Evolutionary conservation across 306 rosid genomes (phyloP), one percentile per base, ranked within the genome.

Genomic region (Prunus padus): DNA sequence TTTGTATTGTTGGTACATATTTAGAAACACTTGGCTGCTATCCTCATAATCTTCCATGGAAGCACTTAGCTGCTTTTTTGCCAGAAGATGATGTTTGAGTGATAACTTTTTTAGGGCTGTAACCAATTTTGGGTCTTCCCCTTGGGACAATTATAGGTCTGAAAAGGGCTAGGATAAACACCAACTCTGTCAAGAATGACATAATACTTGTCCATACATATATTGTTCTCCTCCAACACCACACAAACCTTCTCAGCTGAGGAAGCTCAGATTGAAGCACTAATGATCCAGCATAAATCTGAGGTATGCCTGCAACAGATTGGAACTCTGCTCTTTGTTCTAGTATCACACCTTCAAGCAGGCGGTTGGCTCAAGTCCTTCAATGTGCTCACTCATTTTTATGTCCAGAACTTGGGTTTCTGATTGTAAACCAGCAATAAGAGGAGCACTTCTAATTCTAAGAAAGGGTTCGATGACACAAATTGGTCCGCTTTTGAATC

Each of bases 191-290:
- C 63, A 71, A 66, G 55, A 76, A 76, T 30, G 76, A 46, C 37
- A 47, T 25, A 16, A 76, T n/a, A 19, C 81, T 62, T 15, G 50
- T 54, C 81, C 81, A 81, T 19, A 81, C 65, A 42, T 71, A 71
- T 15, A 71, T 19, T 49, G 75, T 81, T 20, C 81, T 76, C 73
- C 84, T 81, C 84, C 81, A 81, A 11, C 0, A n/a, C 75, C 75
- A 57, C 14, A 65, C 71, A 47, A 65, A 20, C 68, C 51, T 66
- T 60, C 59, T 81, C 40, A 70, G 50, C 55, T 16, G 46, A 18
- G 79, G 79, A 45, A 57, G 82, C 67, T 76, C 75, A 11, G 82
- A 71, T 30, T 77, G 42, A 14, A 76, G 82, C 16, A 25, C 67
- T 57, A 72, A 25, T 12, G 67, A 71, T 30, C 67, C 76, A 44